A percentile compares a stretch with the other conserved stretches of the same genome.
Conservation (phyloP, 164 flowering plant genomes). For the Vitis amurensis region DNA sequence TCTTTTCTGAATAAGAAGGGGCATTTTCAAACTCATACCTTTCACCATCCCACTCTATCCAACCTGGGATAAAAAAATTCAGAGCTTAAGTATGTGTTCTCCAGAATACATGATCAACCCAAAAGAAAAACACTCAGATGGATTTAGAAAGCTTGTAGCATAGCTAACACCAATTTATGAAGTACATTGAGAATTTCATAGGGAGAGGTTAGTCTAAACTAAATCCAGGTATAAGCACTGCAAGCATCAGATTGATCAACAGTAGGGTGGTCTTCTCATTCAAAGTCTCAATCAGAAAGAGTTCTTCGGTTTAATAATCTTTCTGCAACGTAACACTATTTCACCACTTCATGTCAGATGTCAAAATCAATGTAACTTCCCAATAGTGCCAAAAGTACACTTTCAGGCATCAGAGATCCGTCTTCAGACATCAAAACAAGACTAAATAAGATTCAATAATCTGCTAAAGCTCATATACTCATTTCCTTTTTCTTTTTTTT, state of each 20-base stretch:
- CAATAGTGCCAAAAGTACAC: neutral
- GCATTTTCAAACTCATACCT: slow-evolving; percentile 85
- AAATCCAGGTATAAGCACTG: neutral
- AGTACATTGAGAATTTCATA: neutral
- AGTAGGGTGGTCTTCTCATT: too few species aligned
- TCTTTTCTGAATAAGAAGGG: slow-evolving; percentile 97
- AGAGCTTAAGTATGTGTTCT: slow-evolving; percentile 9
- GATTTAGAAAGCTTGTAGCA: neutral
- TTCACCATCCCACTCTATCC: slow-evolving; percentile 98
- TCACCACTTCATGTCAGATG: too few species aligned
- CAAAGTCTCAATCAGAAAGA: too few species aligned
- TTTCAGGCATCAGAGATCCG: too few species aligned
- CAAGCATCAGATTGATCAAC: too few species aligned
- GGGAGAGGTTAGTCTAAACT: neutral
- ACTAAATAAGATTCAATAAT: too few species aligned
- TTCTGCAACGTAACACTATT: neutral
- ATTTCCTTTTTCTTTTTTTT: too few species aligned
- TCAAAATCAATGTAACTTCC: neutral
- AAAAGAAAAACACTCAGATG: neutral
- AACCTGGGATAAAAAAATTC: slow-evolving; percentile 53
- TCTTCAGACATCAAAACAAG: too few species aligned
- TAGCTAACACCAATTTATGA: neutral
- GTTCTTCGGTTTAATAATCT: too few species aligned
- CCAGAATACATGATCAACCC: neutral
- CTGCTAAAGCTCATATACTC: too few species aligned